phyloP scores from a whole-genome alignment of 805 yeast species.

The Lachancea nothofagi region DNA sequence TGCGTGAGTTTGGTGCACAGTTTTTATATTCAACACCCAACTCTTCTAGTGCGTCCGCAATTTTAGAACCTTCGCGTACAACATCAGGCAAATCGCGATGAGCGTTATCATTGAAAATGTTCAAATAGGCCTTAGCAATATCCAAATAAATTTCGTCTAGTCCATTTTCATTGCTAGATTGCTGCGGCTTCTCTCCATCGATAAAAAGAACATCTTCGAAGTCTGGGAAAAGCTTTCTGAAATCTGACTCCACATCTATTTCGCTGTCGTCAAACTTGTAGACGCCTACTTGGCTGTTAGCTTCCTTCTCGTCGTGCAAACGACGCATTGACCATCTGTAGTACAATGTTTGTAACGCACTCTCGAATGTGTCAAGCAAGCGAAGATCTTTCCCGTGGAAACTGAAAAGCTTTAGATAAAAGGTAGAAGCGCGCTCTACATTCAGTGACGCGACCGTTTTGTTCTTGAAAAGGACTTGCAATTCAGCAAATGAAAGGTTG shows the following conservation, averaged over 20 bases:
- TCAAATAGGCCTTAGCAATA: constrained; percentile 46
- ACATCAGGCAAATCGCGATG: constrained; percentile 24
- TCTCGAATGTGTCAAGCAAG: constrained; percentile 34
- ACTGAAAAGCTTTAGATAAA: constrained; percentile 41
- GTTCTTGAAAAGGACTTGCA: constrained; percentile 37
- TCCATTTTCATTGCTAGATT: constrained; percentile 12
- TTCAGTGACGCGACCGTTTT: constrained; percentile 40
- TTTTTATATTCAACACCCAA: constrained; percentile 20
- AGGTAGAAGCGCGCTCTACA: constrained; percentile 48
- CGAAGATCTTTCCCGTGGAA: constrained; percentile 26
- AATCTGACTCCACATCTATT: constrained; percentile 73
- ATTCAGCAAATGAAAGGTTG: constrained; percentile 30
- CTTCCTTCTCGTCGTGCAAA: constrained; percentile 59
- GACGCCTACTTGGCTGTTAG: constrained; percentile 52
- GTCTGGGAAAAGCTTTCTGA: constrained; percentile 78
- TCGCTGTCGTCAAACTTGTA: constrained; percentile 61
- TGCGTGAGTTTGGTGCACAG: constrained; percentile 26
- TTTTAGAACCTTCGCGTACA: constrained; percentile 38
- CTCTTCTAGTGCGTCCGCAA: constrained; percentile 29
- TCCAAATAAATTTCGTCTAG: constrained; percentile 43
- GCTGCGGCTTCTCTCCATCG: constrained; percentile 14
- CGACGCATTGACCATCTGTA: constrained; percentile 78
- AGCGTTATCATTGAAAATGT: constrained; percentile 33
- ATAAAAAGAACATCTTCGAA: constrained; percentile 51
- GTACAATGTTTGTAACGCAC: constrained; percentile 55